These are phyloP conservation scores for Fusarium brevicatenulatum DNA, from an alignment of 2,329 filamentous ascomycete species.

Conservation along the genomic window DNA sequence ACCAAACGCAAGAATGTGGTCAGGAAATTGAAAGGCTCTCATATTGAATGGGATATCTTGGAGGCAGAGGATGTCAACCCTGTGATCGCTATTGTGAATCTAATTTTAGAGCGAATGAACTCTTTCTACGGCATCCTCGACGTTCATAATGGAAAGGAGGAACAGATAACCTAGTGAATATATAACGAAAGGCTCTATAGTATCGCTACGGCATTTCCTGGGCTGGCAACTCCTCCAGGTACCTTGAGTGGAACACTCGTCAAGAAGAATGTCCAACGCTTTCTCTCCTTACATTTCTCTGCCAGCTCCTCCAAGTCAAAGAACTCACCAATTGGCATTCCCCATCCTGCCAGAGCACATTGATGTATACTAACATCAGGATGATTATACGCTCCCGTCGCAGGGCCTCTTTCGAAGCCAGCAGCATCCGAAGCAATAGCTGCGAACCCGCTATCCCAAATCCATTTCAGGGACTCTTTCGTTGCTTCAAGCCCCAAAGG, in stretches of 20 bases:
- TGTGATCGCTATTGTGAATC: neutral
- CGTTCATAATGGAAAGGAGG: too few species aligned
- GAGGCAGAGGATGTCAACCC: rapidly evolving
- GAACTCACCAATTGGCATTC: neutral
- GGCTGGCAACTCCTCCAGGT: neutral
- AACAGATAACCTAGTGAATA: too few species aligned
- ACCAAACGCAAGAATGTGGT: neutral
- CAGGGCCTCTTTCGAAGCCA: neutral
- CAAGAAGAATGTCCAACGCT: neutral
- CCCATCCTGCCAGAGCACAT: neutral
- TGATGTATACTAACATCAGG: neutral
- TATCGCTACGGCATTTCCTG: neutral
- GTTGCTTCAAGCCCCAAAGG: neutral
- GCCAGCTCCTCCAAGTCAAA: neutral
- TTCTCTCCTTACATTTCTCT: neutral
- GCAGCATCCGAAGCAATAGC: neutral
- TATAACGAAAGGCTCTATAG: neutral
- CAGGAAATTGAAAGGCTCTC: neutral
- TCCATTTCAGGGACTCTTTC: neutral
- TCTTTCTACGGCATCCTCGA: neutral
- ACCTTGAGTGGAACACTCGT: neutral
- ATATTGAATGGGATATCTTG: neutral
- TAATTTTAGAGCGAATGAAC: neutral
- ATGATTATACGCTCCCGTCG: neutral
- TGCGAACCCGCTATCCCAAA: neutral